phyloP scores from a whole-genome alignment of 2,329 filamentous ascomycete species.

The Paraphaeosphaeria sporulosa region DNA sequence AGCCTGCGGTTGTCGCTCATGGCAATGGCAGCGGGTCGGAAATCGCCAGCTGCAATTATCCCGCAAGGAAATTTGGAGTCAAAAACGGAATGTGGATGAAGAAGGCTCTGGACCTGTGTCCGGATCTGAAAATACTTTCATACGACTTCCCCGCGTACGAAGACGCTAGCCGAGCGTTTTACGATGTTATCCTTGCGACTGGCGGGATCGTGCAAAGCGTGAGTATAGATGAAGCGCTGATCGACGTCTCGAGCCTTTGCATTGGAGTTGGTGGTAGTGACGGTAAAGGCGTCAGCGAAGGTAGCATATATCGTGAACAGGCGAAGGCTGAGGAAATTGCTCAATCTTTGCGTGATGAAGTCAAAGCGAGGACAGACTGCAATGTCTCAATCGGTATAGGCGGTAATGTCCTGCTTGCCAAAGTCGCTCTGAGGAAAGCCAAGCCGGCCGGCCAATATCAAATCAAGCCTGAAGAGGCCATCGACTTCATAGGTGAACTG shows the following conservation, averaged over 20 bases:
- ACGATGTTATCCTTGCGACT: slow-evolving; percentile 79
- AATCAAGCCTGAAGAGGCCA: slow-evolving; percentile 79
- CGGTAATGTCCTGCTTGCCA: slow-evolving; percentile 87
- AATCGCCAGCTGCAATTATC: slow-evolving; percentile 97
- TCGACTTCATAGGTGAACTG: slow-evolving; percentile 78
- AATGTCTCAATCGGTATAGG: slow-evolving; percentile 93
- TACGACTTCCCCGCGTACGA: slow-evolving; percentile 98
- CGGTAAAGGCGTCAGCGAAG: slow-evolving; percentile 70
- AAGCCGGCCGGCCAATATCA: slow-evolving; percentile 95
- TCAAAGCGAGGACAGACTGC: slow-evolving; percentile 80
- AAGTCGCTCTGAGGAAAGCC: slow-evolving; percentile 86
- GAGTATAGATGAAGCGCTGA: slow-evolving; percentile 91
- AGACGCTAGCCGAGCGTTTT: slow-evolving; percentile 86
- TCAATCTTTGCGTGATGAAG: slow-evolving; percentile 67
- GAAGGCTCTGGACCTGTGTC: slow-evolving; percentile 79
- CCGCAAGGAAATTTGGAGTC: slow-evolving; percentile 82
- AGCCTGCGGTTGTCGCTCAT: slow-evolving; percentile 89
- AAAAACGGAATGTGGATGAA: slow-evolving; percentile 99
- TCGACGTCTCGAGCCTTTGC: slow-evolving; percentile 81
- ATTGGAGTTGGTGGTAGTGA: slow-evolving; percentile 70
- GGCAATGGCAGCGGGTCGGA: slow-evolving; percentile 85
- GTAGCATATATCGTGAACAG: slow-evolving; percentile 78
- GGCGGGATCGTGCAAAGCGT: slow-evolving; percentile 92
- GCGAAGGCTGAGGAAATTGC: slow-evolving; percentile 78
- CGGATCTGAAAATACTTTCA: slow-evolving; percentile 85